Percentiles rank a stretch among this genome's conserved stretches.
These are phyloP conservation scores for Trichoderma sp. DNA, from an alignment of 2,329 filamentous ascomycete species.

Conservation along the genomic window DNA sequence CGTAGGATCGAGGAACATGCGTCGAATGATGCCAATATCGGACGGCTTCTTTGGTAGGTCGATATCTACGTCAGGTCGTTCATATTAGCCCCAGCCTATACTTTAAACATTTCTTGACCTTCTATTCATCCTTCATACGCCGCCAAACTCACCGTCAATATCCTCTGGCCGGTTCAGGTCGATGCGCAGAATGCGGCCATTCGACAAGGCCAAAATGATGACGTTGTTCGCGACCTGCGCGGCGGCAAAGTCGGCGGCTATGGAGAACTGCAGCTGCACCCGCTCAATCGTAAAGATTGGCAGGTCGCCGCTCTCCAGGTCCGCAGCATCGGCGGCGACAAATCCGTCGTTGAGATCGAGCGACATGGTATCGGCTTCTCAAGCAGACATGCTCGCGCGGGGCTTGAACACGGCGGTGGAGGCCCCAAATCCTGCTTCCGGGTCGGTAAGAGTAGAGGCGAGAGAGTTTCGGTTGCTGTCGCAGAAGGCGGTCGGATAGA, in stretches of 20 bases:
- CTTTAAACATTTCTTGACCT: background rate
- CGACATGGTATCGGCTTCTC: slow-evolving; percentile 39
- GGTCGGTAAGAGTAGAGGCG: background rate
- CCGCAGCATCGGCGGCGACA: slow-evolving; percentile 66
- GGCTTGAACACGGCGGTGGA: background rate
- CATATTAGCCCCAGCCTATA: background rate
- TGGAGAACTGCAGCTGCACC: slow-evolving; percentile 90
- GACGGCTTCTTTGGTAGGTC: slow-evolving; percentile 92
- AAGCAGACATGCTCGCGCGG: slow-evolving; percentile 31
- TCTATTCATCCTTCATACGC: background rate
- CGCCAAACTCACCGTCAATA: slow-evolving; percentile 71
- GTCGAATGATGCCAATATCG: slow-evolving; percentile 88
- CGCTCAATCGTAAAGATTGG: slow-evolving; percentile 95
- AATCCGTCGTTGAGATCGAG: slow-evolving; percentile 64
- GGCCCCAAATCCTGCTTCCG: background rate
- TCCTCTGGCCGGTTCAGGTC: slow-evolving; percentile 92
- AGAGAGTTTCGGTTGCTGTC: background rate
- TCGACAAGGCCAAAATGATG: slow-evolving; percentile 86
- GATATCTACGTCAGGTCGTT: slow-evolving; percentile 68
- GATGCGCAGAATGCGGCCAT: slow-evolving; percentile 89
- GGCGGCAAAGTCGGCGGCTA: slow-evolving; percentile 93
- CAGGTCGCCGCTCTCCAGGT: slow-evolving; percentile 62
- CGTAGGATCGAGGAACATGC: slow-evolving; percentile 96
- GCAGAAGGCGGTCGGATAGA: background rate
- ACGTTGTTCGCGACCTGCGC: slow-evolving; percentile 98